phyloP scores from a whole-genome alignment of 306 rosid genomes.

The Vachellia collinsii region DNA sequence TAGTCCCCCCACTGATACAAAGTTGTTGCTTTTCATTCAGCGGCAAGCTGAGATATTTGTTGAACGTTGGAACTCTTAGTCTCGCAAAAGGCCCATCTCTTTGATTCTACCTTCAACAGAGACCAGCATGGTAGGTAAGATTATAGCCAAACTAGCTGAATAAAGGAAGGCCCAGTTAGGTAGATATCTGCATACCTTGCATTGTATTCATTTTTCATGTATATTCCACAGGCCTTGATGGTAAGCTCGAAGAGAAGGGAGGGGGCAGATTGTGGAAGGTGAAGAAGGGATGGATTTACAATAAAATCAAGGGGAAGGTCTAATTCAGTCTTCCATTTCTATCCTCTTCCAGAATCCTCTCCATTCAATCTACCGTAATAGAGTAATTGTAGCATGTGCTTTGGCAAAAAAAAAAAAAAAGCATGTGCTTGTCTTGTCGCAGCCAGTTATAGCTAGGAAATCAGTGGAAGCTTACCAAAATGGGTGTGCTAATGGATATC shows the following conservation, averaged over 20 bases:
- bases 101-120: conserved; percentile 5
- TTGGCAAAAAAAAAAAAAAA: no score
- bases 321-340: background rate
- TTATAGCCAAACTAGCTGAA: conserved; percentile 14
- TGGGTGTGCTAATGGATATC: background rate
- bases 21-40: background rate
- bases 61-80: background rate
- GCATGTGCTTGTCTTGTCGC: no score
- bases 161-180: background rate
- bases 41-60: background rate
- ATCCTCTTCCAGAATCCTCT: background rate
- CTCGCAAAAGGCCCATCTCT: background rate
- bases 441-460: background rate
- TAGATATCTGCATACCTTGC: conserved; percentile 4
- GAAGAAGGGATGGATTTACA: background rate
- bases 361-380: background rate
- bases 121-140: background rate
- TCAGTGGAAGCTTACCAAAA: conserved; percentile 1
- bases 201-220: background rate
- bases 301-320: background rate
- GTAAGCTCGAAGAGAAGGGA: background rate
- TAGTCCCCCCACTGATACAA: background rate
- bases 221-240: background rate
- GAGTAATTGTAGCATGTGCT: background rate
- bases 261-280: background rate